Evolutionary conservation across 768 basidiomycete genomes (phyloP).

Genomic region (Suillus ampliporus): DNA sequence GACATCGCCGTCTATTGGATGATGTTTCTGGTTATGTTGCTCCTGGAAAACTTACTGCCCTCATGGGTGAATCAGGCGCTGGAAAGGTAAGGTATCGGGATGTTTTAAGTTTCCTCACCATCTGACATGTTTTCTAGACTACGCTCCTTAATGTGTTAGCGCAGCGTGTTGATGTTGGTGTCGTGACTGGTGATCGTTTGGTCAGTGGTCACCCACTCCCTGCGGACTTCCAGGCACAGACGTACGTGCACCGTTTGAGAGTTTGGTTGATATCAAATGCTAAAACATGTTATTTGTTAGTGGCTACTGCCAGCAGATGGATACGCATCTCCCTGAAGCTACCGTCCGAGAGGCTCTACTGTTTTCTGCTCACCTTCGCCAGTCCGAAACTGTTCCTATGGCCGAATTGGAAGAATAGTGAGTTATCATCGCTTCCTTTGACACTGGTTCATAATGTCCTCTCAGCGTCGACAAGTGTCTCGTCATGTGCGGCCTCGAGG

Average conservation of each 20-base stretch:
- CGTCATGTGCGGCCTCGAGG: slow-evolving; percentile 82
- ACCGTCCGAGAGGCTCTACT: slow-evolving; percentile 87
- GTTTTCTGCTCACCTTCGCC: slow-evolving; percentile 85
- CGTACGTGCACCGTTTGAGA: slow-evolving; percentile 79
- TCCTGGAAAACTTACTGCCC: slow-evolving; percentile 86
- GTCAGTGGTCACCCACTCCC: slow-evolving; percentile 69
- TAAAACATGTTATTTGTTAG: slow-evolving; percentile 26
- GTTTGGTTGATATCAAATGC: slow-evolving; percentile 42
- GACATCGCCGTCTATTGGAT: slow-evolving; percentile 63
- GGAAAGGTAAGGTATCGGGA: slow-evolving; percentile 42
- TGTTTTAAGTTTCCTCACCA: slow-evolving; percentile 8
- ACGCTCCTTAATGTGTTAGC: slow-evolving; percentile 79
- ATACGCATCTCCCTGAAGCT: slow-evolving; percentile 81
- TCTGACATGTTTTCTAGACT: slow-evolving; percentile 55
- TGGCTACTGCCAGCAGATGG: slow-evolving; percentile 67
- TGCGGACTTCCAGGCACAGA: slow-evolving; percentile 56
- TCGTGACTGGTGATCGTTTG: slow-evolving; percentile 65
- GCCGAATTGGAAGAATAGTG: slow-evolving; percentile 76
- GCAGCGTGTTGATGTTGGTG: slow-evolving; percentile 73
- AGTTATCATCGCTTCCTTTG: neutral
- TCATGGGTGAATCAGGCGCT: slow-evolving; percentile 88
- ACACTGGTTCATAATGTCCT: neutral
- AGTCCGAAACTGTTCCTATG: slow-evolving; percentile 66
- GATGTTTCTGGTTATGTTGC: slow-evolving; percentile 82
- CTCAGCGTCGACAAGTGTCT: slow-evolving; percentile 74